These are phyloP conservation scores for Clarireedia paspali DNA, from an alignment of 2,329 filamentous ascomycete species.

Conservation along the genomic window DNA sequence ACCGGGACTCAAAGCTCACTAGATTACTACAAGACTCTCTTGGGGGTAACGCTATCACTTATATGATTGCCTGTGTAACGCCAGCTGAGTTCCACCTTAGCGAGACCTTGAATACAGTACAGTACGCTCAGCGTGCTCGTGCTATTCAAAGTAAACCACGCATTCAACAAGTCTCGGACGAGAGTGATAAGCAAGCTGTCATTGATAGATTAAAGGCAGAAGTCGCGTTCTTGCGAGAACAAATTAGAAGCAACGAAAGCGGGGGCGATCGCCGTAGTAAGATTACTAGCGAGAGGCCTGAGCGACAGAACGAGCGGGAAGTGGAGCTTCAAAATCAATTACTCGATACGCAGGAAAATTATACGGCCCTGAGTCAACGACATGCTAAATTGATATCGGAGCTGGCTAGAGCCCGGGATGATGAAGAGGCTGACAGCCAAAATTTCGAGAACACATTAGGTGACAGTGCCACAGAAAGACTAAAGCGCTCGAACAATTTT, in stretches of 20 bases:
- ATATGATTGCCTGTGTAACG: constrained; percentile 98
- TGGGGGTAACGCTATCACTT: constrained; percentile 94
- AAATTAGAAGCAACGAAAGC: constrained; percentile 78
- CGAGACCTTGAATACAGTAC: constrained; percentile 94
- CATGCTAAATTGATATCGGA: constrained; percentile 95
- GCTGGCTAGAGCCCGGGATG: constrained; percentile 77
- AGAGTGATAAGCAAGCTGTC: constrained; percentile 85
- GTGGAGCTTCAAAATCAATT: constrained; percentile 89
- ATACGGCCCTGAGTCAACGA: constrained; percentile 80
- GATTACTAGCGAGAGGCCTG: constrained; percentile 57
- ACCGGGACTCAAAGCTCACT: constrained; percentile 95
- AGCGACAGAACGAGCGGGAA: constrained; percentile 77
- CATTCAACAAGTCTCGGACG: constrained; percentile 83
- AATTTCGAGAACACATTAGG: constrained; percentile 54
- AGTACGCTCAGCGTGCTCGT: constrained; percentile 92
- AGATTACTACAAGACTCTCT: constrained; percentile 92
- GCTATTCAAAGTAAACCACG: constrained; percentile 96
- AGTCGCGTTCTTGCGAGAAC: constrained; percentile 86
- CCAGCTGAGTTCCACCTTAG: constrained; percentile 95
- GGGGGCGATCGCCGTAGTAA: constrained; percentile 48
- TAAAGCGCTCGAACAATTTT: constrained; percentile 93
- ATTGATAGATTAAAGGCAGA: constrained; percentile 93
- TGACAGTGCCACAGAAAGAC: constrained; percentile 74
- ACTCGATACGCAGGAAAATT: constrained; percentile 89
- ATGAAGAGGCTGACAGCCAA: constrained; percentile 52